Conservation (phyloP, 768 basidiomycete species). For the Tricholoma sp. region DNA sequence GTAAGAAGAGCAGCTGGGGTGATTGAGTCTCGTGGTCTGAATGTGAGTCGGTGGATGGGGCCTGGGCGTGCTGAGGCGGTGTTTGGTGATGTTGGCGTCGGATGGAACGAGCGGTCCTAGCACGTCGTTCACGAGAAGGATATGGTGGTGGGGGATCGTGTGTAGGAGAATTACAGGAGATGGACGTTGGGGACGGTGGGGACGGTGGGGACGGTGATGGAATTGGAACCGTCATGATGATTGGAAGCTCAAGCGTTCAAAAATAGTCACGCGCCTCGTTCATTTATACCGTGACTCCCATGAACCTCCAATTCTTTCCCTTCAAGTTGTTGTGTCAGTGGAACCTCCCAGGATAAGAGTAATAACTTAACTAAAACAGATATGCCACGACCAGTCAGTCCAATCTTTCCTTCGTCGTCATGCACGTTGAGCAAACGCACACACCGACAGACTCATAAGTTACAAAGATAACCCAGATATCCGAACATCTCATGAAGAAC, state of each 20-base stretch:
- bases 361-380: conserved; percentile 42
- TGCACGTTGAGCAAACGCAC: conserved; percentile 1
- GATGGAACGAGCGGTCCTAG: conserved; percentile 25
- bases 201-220: not conserved
- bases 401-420: not conserved
- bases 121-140: conserved; percentile 43
- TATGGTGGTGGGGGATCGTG: conserved; percentile 71
- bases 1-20: conserved; percentile 14
- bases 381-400: conserved; percentile 55
- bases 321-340: no score
- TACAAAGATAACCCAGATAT: conserved; percentile 36
- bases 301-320: no score
- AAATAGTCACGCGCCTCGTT: no score
- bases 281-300: no score
- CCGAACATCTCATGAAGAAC: conserved; percentile 40
- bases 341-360: no score
- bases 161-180: not conserved
- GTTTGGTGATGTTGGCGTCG: conserved; percentile 25
- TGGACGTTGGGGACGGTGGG: not conserved
- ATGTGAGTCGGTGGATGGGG: conserved; percentile 30
- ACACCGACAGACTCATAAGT: conserved; percentile 43
- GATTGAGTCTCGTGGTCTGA: conserved; percentile 27
- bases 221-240: not conserved
- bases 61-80: conserved; percentile 21
- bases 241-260: no score